Percentiles rank a stretch among this genome's conserved stretches.
Conservation (phyloP, 2,329 filamentous ascomycete genomes). For the Alternaria gaisen region DNA sequence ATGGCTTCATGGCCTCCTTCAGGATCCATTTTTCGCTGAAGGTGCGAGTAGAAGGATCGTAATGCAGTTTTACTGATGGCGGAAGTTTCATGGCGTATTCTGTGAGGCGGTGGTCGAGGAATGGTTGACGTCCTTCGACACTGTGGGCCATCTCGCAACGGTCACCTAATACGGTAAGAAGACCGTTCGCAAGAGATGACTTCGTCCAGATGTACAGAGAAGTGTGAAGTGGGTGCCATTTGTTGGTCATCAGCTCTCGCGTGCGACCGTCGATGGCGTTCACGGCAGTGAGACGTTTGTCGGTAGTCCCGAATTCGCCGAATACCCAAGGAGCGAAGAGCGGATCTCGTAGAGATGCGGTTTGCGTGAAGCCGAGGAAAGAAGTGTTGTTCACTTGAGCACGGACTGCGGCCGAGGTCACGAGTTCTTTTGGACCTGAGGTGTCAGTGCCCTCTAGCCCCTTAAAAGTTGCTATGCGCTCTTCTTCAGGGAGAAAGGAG, state of each 20-base stretch:
- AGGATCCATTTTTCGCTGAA: constrained; percentile 62
- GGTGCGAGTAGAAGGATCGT: constrained; percentile 25
- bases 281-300: constrained; percentile 23
- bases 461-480: constrained; percentile 19
- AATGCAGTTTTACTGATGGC: constrained; percentile 50
- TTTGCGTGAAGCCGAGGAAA: constrained; percentile 25
- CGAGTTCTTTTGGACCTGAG: constrained; percentile 23
- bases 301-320: constrained; percentile 22
- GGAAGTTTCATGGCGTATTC: constrained; percentile 53
- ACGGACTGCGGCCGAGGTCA: constrained; percentile 20
- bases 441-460: constrained; percentile 16
- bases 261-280: constrained; percentile 37
- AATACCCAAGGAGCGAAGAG: constrained; percentile 23
- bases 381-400: constrained; percentile 28
- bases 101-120: constrained; percentile 53
- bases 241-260: constrained; percentile 30
- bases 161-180: constrained; percentile 57
- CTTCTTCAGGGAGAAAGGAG: constrained; percentile 19
- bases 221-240: constrained; percentile 38
- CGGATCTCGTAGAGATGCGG: constrained; percentile 11
- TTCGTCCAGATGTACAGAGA: constrained; percentile 39
- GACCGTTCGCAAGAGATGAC: constrained; percentile 36
- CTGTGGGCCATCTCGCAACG: constrained; percentile 57
- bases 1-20: constrained; percentile 60
- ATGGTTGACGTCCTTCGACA: constrained; percentile 54